Evolutionary conservation across 2,329 filamentous ascomycete genomes (phyloP).

Genomic region (Decorospora gaudefroyi): DNA sequence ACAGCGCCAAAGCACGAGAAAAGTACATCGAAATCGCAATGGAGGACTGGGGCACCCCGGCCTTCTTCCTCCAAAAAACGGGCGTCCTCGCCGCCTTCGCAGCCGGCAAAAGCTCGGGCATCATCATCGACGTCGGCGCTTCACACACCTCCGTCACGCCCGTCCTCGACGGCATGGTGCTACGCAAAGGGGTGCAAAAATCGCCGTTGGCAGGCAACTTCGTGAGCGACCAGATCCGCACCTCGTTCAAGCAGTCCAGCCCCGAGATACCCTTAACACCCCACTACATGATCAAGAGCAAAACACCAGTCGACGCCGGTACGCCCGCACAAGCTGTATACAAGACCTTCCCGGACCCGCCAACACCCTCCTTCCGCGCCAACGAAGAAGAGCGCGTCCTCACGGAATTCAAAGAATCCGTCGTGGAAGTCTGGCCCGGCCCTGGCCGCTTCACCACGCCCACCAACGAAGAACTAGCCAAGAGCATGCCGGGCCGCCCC

Average conservation of each 20-base stretch:
- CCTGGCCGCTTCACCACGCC: conserved; percentile 65
- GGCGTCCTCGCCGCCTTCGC: conserved; percentile 92
- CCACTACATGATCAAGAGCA: conserved; percentile 85
- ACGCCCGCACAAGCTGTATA: conserved; percentile 76
- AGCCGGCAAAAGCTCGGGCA: conserved; percentile 86
- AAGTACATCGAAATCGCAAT: conserved; percentile 95
- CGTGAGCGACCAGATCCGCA: conserved; percentile 84
- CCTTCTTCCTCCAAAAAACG: conserved; percentile 89
- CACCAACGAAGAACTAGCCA: conserved; percentile 75
- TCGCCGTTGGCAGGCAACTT: conserved; percentile 87
- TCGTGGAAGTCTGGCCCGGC: conserved; percentile 90
- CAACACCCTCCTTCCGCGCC: conserved; percentile 71
- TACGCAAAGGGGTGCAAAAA: conserved; percentile 83
- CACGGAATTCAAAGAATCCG: conserved; percentile 96
- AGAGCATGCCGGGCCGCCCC: conserved; percentile 74
- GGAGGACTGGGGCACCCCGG: conserved; percentile 94
- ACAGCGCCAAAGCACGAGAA: conserved; percentile 82
- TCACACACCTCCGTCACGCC: conserved; percentile 87
- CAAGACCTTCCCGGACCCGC: conserved; percentile 67
- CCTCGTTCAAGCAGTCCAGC: conserved; percentile 69
- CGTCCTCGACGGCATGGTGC: conserved; percentile 90
- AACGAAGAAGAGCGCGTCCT: conserved; percentile 92
- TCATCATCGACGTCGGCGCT: conserved; percentile 90
- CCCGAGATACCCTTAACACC: conserved; percentile 78
- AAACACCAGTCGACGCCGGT: conserved; percentile 85